Percentiles rank a stretch among this genome's conserved stretches.
phyloP scores from a whole-genome alignment of 176 grass and related monocot genomes.

The Juncus effusus region DNA sequence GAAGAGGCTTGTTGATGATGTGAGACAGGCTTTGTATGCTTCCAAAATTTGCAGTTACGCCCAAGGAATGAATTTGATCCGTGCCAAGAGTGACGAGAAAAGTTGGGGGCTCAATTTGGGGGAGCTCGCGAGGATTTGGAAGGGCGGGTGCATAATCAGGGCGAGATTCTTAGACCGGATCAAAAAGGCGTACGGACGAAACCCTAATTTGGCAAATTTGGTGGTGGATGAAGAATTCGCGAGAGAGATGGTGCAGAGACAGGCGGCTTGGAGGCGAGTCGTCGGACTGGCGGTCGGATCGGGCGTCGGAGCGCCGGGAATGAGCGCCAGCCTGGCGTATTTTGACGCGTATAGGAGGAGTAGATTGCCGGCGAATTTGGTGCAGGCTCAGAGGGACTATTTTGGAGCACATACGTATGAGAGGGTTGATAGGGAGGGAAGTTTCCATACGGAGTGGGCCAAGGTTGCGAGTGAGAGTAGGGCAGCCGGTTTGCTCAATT shows the following conservation, averaged over 20 bases:
- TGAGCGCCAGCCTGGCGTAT: conserved; percentile 85
- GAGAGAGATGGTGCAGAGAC: conserved; percentile 90
- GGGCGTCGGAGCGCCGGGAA: conserved; percentile 84
- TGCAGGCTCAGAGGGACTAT: conserved; percentile 92
- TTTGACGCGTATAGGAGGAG: conserved; percentile 81
- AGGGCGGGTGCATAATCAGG: conserved; percentile 87
- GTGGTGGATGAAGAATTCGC: conserved; percentile 93
- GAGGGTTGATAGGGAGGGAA: conserved; percentile 64
- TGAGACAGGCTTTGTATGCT: conserved; percentile 67
- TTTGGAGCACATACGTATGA: conserved; percentile 96
- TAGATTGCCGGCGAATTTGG: conserved; percentile 82
- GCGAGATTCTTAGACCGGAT: conserved; percentile 90
- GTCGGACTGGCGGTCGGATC: conserved; percentile 77
- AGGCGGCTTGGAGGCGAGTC: conserved; percentile 78
- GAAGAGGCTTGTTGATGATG: conserved; percentile 60
- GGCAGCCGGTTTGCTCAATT: conserved; percentile 3
- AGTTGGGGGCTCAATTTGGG: conserved; percentile 83
- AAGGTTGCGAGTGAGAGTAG: conserved; percentile 59
- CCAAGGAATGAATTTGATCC: conserved; percentile 89
- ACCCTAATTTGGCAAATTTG: conserved; percentile 76
- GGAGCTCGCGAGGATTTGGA: conserved; percentile 90
- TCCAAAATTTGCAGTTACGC: conserved; percentile 99
- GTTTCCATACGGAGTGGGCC: conserved; percentile 90
- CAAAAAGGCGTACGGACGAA: conserved; percentile 76
- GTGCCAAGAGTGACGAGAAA: conserved; percentile 69